These are phyloP conservation scores for Epichloe baconii DNA, from an alignment of 2,329 filamentous ascomycete genomes.

Conservation along the genomic window DNA sequence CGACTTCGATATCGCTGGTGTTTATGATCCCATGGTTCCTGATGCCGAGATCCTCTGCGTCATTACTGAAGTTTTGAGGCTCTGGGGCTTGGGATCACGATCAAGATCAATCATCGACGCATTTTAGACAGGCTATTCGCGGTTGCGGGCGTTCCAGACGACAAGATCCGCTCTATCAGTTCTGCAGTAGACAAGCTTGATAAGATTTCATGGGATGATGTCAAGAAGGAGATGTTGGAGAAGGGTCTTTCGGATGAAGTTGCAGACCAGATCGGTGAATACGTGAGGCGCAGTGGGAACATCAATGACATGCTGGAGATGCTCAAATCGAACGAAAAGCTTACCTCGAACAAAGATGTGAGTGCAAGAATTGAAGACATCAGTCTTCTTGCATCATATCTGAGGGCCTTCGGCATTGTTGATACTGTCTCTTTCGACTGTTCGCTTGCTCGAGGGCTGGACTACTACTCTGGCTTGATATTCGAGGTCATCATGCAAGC, in stretches of 20 bases:
- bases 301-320: slow-evolving; percentile 55
- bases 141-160: slow-evolving; percentile 74
- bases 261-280: slow-evolving; percentile 79
- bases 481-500: slow-evolving; percentile 61
- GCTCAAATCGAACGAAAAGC: slow-evolving; percentile 51
- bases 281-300: slow-evolving; percentile 62
- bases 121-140: slow-evolving; percentile 87
- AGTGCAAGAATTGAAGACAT: slow-evolving; percentile 70
- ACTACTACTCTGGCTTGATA: slow-evolving; percentile 85
- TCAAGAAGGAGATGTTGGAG: slow-evolving; percentile 84
- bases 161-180: slow-evolving; percentile 81
- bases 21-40: slow-evolving; percentile 80
- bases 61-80: slow-evolving; percentile 69
- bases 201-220: slow-evolving; percentile 81
- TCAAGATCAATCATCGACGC: slow-evolving; percentile 91
- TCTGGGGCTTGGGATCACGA: slow-evolving; percentile 62
- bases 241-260: slow-evolving; percentile 67
- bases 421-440: slow-evolving; percentile 78
- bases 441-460: slow-evolving; percentile 74
- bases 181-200: slow-evolving; percentile 94
- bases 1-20: slow-evolving; percentile 88
- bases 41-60: slow-evolving; percentile 84
- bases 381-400: slow-evolving; percentile 66
- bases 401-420: slow-evolving; percentile 61
- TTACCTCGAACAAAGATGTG: slow-evolving; percentile 63